phyloP scores from a whole-genome alignment of 1,284 basidiomycete genomes.

The Ceratobasidium sp. region DNA sequence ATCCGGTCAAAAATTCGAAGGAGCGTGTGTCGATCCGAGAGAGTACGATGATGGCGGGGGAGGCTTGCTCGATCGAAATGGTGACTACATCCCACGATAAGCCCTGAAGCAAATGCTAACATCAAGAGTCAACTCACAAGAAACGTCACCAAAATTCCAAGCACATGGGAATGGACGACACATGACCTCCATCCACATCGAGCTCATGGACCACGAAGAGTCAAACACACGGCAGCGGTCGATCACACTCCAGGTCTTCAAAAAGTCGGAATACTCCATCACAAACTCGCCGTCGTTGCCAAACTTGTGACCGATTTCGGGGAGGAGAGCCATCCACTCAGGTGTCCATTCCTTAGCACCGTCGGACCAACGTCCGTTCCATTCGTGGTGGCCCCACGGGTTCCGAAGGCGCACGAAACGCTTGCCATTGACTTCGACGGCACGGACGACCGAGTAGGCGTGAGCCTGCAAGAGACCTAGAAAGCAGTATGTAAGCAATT shows the following conservation, averaged over 20 bases:
- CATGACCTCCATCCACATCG: conserved; percentile 56
- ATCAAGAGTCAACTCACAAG: conserved; percentile 50
- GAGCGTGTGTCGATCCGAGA: conserved; percentile 58
- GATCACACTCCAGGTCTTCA: conserved; percentile 55
- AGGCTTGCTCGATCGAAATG: conserved; percentile 51
- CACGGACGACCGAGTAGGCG: conserved; percentile 60
- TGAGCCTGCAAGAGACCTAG: conserved; percentile 51
- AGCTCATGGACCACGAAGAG: conserved; percentile 57
- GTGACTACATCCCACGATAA: conserved; percentile 50
- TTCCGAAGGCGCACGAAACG: conserved; percentile 52
- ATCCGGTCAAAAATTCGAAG: conserved; percentile 52
- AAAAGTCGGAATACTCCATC: conserved; percentile 63
- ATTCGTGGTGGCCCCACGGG: conserved; percentile 57
- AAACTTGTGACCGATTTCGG: conserved; percentile 53
- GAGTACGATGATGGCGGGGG: conserved; percentile 56
- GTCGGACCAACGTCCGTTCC: conserved; percentile 61
- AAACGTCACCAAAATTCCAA: conserved; percentile 59
- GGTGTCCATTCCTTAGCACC: conserved; percentile 60
- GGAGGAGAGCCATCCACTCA: conserved; percentile 53
- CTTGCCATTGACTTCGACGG: conserved; percentile 55
- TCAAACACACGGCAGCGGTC: conserved; percentile 59
- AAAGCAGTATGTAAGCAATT: background rate
- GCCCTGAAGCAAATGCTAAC: background rate
- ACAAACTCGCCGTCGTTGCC: conserved; percentile 62
- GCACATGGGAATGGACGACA: conserved; percentile 50